Conservation (phyloP, 176 grass and related monocot genomes). For the Rhynchospora breviuscula region DNA sequence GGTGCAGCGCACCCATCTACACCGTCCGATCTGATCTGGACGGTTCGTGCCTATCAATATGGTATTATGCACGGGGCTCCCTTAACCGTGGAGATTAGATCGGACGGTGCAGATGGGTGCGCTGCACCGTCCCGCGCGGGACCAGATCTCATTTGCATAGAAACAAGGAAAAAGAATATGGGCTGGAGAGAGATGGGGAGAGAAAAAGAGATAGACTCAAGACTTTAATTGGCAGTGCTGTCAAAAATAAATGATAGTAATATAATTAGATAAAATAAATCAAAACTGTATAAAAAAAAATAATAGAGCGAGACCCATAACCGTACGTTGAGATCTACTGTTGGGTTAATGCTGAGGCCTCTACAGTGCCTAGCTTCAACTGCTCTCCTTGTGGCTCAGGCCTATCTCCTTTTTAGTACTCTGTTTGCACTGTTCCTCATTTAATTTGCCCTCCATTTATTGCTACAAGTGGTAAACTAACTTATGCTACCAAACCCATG, state of each 20-base stretch:
- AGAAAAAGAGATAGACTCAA: background rate
- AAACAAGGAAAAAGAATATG: background rate
- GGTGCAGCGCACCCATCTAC: too few relatives aligned
- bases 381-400: background rate
- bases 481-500: background rate
- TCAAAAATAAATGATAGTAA: background rate
- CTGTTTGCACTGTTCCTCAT: constrained; percentile 10
- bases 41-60: too few relatives aligned
- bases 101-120: too few relatives aligned
- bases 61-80: too few relatives aligned
- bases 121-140: too few relatives aligned
- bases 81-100: too few relatives aligned
- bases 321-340: constrained; percentile 1
- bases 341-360: background rate
- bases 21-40: too few relatives aligned
- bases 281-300: background rate
- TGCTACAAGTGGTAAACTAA: constrained; percentile 16
- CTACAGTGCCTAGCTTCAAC: background rate
- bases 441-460: constrained; percentile 11
- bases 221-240: background rate
- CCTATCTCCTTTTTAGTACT: constrained; percentile 4
- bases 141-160: too few relatives aligned
- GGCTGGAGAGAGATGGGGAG: background rate
- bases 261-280: background rate
- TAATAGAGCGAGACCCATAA: background rate